Percentiles rank a stretch among this genome's conserved stretches.
These are phyloP conservation scores for Scheffersomyces coipomensis DNA, from an alignment of 805 yeast genomes.

Conservation along the genomic window DNA sequence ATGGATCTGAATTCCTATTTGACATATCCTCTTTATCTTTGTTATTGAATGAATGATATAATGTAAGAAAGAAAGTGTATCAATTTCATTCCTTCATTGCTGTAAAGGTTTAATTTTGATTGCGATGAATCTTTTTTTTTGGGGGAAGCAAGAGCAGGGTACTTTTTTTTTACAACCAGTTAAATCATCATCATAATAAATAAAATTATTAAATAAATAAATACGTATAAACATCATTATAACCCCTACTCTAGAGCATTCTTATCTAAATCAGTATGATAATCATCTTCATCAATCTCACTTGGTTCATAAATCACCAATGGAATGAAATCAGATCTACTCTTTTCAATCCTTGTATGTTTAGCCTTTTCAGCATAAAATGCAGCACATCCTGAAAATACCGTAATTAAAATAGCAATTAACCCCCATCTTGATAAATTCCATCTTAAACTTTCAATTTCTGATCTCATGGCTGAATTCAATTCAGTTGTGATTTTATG, in stretches of 20 bases:
- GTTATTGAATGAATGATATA: no score
- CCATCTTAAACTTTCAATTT: slow-evolving; percentile 90
- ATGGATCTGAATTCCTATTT: slow-evolving; percentile 37
- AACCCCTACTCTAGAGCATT: slow-evolving; percentile 8
- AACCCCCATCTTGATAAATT: slow-evolving; percentile 87
- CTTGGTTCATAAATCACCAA: slow-evolving; percentile 45
- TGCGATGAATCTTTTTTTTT: no score
- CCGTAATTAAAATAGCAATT: slow-evolving; percentile 66
- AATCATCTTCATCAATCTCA: slow-evolving; percentile 51
- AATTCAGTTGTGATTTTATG: slow-evolving; percentile 82
- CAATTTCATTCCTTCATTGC: no score
- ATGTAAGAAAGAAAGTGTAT: no score
- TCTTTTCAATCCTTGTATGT: slow-evolving; percentile 14
- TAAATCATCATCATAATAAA: no score
- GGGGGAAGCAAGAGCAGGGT: no score
- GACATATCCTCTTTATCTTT: no score
- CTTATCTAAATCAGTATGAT: slow-evolving; percentile 53
- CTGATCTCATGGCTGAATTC: slow-evolving; percentile 77
- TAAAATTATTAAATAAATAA: background rate
- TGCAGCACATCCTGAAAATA: slow-evolving; percentile 50
- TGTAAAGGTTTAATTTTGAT: no score
- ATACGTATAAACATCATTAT: background rate
- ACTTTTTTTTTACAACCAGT: no score
- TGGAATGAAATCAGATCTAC: slow-evolving; percentile 38
- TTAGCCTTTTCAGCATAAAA: slow-evolving; percentile 36